Evolutionary conservation across 106 monocot genomes (phyloP).

Genomic region (Triglochin maritima): DNA sequence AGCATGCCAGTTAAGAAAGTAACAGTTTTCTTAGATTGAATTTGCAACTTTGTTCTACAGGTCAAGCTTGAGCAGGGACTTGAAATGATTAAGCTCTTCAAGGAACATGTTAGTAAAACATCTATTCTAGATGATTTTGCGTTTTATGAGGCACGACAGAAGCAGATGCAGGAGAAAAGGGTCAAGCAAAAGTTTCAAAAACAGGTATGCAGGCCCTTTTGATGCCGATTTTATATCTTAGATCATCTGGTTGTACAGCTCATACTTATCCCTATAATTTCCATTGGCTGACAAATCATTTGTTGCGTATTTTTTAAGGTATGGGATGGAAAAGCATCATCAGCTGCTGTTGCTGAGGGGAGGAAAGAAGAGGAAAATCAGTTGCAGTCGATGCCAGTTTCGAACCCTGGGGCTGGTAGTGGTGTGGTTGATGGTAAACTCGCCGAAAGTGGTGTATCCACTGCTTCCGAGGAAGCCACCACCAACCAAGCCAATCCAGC

Average conservation of each 20-base stretch:
- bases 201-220: conserved; percentile 13
- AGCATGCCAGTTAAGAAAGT: neutral
- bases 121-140: conserved; percentile 57
- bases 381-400: neutral
- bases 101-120: conserved; percentile 53
- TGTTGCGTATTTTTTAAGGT: neutral
- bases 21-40: neutral
- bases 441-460: neutral
- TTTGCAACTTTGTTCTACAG: conserved; percentile 8
- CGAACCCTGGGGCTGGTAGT: neutral
- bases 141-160: conserved; percentile 66
- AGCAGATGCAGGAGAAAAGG: conserved; percentile 53
- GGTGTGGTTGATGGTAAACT: neutral
- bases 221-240: too few species aligned
- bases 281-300: neutral
- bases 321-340: conserved; percentile 11
- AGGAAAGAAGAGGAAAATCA: neutral
- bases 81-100: conserved; percentile 60
- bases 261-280: neutral
- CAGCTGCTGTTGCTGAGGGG: neutral
- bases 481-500: conserved; percentile 1
- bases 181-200: conserved; percentile 40
- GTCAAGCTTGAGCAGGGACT: conserved; percentile 54
- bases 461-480: neutral
- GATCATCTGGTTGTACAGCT: neutral